Evolutionary conservation across 352 stramenopile genomes (phyloP).

Genomic region (Blastocystis sp.): DNA sequence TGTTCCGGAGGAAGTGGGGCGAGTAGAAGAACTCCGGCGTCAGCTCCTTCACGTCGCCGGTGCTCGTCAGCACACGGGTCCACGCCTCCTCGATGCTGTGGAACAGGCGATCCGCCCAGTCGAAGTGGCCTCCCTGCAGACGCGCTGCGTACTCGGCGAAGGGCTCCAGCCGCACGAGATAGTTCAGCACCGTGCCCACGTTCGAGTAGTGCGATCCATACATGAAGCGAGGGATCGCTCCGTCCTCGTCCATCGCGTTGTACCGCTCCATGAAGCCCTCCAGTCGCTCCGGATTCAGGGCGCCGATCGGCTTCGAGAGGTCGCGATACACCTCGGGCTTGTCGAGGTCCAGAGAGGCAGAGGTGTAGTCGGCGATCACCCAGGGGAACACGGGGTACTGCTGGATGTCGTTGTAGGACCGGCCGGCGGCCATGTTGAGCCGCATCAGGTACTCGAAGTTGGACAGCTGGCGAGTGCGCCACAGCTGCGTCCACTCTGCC

Average conservation of each 20-base stretch:
- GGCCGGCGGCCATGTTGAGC: conserved; percentile 89
- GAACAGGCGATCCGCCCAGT: conserved; percentile 84
- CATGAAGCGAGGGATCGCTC: conserved; percentile 79
- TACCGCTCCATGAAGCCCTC: conserved; percentile 87
- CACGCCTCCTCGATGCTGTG: conserved; percentile 80
- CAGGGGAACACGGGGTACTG: conserved; percentile 98
- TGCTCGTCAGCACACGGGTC: conserved; percentile 76
- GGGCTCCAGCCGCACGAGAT: conserved; percentile 94
- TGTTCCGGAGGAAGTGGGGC: conserved; percentile 79
- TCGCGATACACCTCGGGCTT: conserved; percentile 85
- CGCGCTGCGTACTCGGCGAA: conserved; percentile 87
- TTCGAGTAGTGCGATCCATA: conserved; percentile 85
- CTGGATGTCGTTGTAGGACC: conserved; percentile 84
- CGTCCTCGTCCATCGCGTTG: conserved; percentile 66
- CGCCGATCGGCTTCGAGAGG: conserved; percentile 91
- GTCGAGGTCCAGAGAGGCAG: conserved; percentile 80
- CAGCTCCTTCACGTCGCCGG: conserved; percentile 84
- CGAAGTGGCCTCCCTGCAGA: conserved; percentile 88
- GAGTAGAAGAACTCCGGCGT: conserved; percentile 87
- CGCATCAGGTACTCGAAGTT: conserved; percentile 97
- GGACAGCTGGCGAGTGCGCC: conserved; percentile 81
- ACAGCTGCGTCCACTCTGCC: conserved; percentile 65
- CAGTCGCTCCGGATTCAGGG: conserved; percentile 82
- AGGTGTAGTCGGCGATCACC: conserved; percentile 91
- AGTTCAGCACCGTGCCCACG: conserved; percentile 91